These are phyloP conservation scores for Myxozyma vanderwaltii DNA, from an alignment of 805 yeast species.

Conservation along the genomic window DNA sequence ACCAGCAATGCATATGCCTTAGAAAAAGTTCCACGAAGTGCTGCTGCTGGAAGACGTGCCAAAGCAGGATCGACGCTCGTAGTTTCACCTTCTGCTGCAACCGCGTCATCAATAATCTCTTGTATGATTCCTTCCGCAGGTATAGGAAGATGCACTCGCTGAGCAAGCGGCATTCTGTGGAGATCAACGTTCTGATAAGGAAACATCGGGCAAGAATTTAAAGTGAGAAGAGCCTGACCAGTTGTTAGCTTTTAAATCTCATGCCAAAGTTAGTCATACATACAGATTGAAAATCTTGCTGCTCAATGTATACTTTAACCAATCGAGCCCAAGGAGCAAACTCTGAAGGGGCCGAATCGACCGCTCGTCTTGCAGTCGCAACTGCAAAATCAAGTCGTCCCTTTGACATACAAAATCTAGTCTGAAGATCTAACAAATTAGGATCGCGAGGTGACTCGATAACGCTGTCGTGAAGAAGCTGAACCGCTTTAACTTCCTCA, in stretches of 20 bases:
- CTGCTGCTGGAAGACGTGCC: constrained; percentile 54
- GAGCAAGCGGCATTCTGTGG: constrained; percentile 49
- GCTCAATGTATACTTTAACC: constrained; percentile 60
- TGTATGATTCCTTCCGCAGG: constrained; percentile 57
- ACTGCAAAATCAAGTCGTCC: constrained; percentile 58
- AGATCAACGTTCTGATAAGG: constrained; percentile 51
- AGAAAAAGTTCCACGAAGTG: constrained; percentile 55
- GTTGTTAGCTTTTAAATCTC: not conserved
- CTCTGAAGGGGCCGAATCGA: constrained; percentile 72
- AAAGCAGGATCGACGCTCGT: constrained; percentile 51
- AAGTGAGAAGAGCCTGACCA: constrained; percentile 57
- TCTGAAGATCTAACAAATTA: constrained; percentile 61
- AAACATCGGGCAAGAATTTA: constrained; percentile 77
- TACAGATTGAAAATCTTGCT: constrained; percentile 50
- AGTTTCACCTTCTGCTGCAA: constrained; percentile 31
- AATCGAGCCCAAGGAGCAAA: constrained; percentile 71
- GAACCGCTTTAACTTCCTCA: constrained; percentile 54
- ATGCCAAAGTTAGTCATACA: not conserved
- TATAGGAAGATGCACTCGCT: constrained; percentile 51
- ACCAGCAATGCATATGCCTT: constrained; percentile 72
- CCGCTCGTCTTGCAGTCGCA: constrained; percentile 59
- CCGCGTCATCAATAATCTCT: constrained; percentile 44
- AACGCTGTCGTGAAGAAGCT: constrained; percentile 48
- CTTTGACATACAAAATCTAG: constrained; percentile 61
- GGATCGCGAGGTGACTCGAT: constrained; percentile 56